Percentiles rank a stretch among this genome's conserved stretches.
Evolutionary conservation across 805 yeast genomes (phyloP).

Genomic region (Cyberlindnera maritima): DNA sequence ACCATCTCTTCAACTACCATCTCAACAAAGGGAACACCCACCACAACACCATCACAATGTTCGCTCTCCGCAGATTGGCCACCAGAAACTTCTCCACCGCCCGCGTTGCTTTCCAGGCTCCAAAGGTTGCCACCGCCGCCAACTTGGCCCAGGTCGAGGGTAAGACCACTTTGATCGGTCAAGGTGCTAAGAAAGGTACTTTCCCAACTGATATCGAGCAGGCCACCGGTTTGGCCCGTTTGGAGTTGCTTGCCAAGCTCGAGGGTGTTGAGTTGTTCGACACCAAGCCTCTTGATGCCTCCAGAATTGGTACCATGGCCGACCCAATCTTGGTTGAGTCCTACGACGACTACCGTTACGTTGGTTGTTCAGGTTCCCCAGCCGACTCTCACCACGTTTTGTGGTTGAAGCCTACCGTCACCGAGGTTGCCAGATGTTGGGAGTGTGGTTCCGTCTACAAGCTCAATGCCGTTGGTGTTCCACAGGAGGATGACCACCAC

Average conservation of each 20-base stretch:
- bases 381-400: conserved; percentile 86
- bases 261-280: conserved; percentile 96
- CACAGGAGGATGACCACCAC: conserved; percentile 50
- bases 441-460: conserved; percentile 97
- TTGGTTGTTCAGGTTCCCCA: conserved; percentile 97
- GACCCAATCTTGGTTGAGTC: conserved; percentile 90
- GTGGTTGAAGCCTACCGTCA: conserved; percentile 89
- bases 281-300: conserved; percentile 79
- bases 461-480: conserved; percentile 83
- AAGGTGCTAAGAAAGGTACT: conserved; percentile 82
- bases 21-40: not conserved
- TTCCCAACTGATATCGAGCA: conserved; percentile 94
- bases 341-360: conserved; percentile 88
- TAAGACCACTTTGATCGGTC: conserved; percentile 76
- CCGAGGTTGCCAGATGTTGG: conserved; percentile 92
- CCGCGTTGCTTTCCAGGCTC: conserved; percentile 29
- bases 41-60: conserved; percentile 24
- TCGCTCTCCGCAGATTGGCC: conserved; percentile 35
- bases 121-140: conserved; percentile 47
- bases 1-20: conserved; percentile 3
- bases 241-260: conserved; percentile 88
- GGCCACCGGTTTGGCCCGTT: conserved; percentile 97
- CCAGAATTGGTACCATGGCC: conserved; percentile 85
- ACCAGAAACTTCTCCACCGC: conserved; percentile 33
- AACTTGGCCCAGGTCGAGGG: conserved; percentile 76